Evolutionary conservation across 352 stramenopile species (phyloP), one percentile per base, ranked within the genome.

Genomic region (Phytophthora vignae): DNA sequence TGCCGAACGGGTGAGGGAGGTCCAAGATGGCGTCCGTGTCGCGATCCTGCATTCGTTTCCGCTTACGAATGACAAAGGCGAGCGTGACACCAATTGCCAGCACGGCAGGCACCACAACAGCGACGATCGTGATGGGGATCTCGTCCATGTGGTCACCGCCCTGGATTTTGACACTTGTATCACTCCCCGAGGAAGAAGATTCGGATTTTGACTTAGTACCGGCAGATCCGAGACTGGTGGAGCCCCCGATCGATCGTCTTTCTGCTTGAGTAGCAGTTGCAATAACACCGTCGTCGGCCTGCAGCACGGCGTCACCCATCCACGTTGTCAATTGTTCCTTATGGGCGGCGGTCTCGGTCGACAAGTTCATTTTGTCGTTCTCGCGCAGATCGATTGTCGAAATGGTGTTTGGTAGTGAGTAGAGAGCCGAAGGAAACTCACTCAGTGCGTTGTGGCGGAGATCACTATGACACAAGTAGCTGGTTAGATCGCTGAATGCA

Each of bases 371-470:
- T 19, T 82, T 53, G 8, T 75, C 60, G 63, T 90, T 91, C 19
- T 70, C 55, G 2, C 78, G 78, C 8, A 86, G 54, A 44, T 91
- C 80, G 19, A 91, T 63, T 1, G 73, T 84, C 17, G 62, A 73
- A 17, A 76, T 25, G 46, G 10, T 46, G 14, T 15, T 64, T 29
- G 67, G 48, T 17, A 71, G 4, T 0, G 63, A 56, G 22, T 48
- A 77, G 49, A 78, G n/a, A 2, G 42, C 61, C 42, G 12, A 29
- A 38, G 65, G 74, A 11, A 76, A 12, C 48, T 33, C 5, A 38
- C 49, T 40, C 5, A 91, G 46, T 19, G 60, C 46, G 52, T 91
- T 91, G 7, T 74, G 42, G 31, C 81, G 78, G 14, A 91, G 72
- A 56, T 90, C 79, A 33, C 83, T 91, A 55, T 8, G 44, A 15